Conservation (phyloP, 257 asterid genomes). For the Misopates orontium region DNA sequence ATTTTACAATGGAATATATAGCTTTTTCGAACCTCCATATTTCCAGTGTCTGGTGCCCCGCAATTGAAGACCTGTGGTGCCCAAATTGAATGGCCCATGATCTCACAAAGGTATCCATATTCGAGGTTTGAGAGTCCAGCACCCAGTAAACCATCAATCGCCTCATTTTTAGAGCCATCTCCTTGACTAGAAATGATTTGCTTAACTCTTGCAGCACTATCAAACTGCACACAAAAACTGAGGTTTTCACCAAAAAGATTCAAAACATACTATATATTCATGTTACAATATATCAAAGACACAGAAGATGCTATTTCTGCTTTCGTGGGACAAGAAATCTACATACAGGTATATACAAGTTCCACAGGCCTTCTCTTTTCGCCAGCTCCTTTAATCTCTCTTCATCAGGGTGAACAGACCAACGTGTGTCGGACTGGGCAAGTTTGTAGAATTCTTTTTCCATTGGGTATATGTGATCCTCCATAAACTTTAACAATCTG, state of each 20-base stretch:
- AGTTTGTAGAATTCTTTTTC: slow-evolving; percentile 77
- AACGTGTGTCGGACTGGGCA: slow-evolving; percentile 69
- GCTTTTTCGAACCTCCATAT: slow-evolving; percentile 80
- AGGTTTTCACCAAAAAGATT: not conserved
- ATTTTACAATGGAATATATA: not conserved
- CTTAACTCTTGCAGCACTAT: slow-evolving; percentile 89
- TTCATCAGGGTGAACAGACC: slow-evolving; percentile 89
- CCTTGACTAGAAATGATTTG: slow-evolving; percentile 48
- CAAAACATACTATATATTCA: not conserved
- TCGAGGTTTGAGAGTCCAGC: slow-evolving; percentile 90
- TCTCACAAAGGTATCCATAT: slow-evolving; percentile 89
- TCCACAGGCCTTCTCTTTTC: slow-evolving; percentile 81
- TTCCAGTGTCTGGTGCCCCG: slow-evolving; percentile 99
- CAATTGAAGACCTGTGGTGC: slow-evolving; percentile 95
- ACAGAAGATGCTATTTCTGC: not conserved
- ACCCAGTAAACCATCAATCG: slow-evolving; percentile 63
- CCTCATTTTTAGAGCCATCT: slow-evolving; percentile 37
- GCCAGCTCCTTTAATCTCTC: slow-evolving; percentile 91
- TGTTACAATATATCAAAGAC: not conserved
- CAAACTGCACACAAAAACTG: slow-evolving; percentile 53
- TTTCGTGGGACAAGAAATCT: slow-evolving; percentile 8
- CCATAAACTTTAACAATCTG: slow-evolving; percentile 71
- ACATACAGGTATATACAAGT: slow-evolving; percentile 90
- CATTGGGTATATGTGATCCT: slow-evolving; percentile 78
- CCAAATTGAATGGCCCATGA: slow-evolving; percentile 95